Evolutionary conservation across 441 rosid species (phyloP).

Genomic region (Corymbia citriodora): DNA sequence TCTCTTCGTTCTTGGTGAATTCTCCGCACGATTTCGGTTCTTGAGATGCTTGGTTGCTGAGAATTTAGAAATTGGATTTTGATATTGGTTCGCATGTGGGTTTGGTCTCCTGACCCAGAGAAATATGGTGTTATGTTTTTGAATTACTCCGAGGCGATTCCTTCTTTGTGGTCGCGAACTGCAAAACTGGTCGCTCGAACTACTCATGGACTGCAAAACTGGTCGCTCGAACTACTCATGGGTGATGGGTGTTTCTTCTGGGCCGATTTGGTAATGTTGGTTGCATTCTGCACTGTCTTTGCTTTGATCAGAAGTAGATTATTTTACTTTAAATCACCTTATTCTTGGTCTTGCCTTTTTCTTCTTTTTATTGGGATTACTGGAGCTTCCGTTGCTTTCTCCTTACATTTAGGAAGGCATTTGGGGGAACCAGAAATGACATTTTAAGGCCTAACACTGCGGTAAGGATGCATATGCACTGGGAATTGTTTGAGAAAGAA

Average conservation of each 20-base stretch:
- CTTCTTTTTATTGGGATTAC: background rate
- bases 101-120: background rate
- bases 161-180: background rate
- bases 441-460: background rate
- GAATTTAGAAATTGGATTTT: background rate
- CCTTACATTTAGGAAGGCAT: background rate
- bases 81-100: background rate
- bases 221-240: background rate
- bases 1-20: background rate
- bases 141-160: background rate
- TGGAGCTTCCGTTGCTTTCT: background rate
- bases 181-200: background rate
- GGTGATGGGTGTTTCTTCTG: background rate
- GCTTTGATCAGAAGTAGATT: background rate
- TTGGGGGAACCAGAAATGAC: background rate
- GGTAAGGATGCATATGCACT: background rate
- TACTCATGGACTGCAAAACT: background rate
- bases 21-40: background rate
- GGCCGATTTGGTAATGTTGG: background rate
- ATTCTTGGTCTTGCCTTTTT: background rate
- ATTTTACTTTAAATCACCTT: background rate
- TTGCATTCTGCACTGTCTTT: background rate
- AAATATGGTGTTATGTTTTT: background rate
- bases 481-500: conserved; percentile 1
- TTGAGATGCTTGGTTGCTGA: background rate